These are phyloP conservation scores for Russula foetens DNA, from an alignment of 768 basidiomycete genomes.

Conservation along the genomic window DNA sequence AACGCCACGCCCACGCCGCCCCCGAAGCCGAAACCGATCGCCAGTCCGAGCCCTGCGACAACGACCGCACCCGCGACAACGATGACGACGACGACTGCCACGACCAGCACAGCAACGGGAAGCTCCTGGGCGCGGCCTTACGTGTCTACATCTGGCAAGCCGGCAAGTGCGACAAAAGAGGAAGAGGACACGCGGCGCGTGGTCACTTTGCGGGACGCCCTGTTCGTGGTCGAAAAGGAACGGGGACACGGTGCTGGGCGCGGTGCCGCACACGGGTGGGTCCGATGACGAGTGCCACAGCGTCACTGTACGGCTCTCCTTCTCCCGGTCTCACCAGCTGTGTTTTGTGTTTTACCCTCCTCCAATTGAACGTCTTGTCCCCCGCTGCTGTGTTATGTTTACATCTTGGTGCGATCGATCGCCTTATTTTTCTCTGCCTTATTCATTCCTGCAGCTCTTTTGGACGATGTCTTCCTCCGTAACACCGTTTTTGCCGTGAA, in stretches of 20 bases:
- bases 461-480: background rate
- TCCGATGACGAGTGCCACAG: background rate
- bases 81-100: slow-evolving; percentile 16
- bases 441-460: background rate
- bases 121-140: slow-evolving; percentile 58
- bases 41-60: slow-evolving; percentile 25
- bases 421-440: background rate
- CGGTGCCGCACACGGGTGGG: slow-evolving; percentile 66
- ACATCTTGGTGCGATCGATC: slow-evolving; percentile 1
- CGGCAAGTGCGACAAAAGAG: slow-evolving; percentile 27
- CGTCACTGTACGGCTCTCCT: background rate
- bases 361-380: background rate
- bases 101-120: slow-evolving; percentile 22
- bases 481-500: background rate
- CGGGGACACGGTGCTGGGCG: slow-evolving; percentile 75
- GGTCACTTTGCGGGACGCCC: slow-evolving; percentile 69
- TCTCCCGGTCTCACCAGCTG: background rate
- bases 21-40: slow-evolving; percentile 26
- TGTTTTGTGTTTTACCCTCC: background rate
- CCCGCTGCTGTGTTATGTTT: background rate
- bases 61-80: slow-evolving; percentile 22
- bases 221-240: slow-evolving; percentile 83
- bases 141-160: slow-evolving; percentile 43
- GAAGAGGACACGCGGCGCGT: slow-evolving; percentile 47
- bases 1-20: slow-evolving; percentile 36